Evolutionary conservation across 2,329 filamentous ascomycete species (phyloP).

Genomic region (Sphaerostilbella broomeana): DNA sequence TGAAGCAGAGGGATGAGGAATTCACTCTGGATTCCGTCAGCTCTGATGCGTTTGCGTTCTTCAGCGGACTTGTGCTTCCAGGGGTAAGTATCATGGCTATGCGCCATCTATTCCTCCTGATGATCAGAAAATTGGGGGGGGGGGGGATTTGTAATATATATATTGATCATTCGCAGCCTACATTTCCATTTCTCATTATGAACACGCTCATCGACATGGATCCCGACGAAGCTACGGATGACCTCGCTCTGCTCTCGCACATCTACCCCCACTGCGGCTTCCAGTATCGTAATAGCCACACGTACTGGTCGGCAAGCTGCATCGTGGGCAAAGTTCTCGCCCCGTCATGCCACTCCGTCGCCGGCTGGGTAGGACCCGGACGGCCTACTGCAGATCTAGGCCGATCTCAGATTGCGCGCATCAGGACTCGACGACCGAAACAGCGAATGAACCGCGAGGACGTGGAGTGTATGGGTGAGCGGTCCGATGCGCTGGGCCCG

Average conservation of each 20-base stretch:
- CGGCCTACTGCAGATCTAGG: constrained; percentile 60
- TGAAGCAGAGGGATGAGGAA: constrained; percentile 55
- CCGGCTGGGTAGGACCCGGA: constrained; percentile 69
- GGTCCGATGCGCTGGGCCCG: constrained; percentile 64
- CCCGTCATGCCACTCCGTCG: constrained; percentile 62
- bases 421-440: constrained; percentile 54
- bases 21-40: constrained; percentile 53
- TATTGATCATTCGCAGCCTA: constrained; percentile 33
- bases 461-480: constrained; percentile 57
- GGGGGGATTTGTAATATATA: background rate
- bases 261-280: constrained; percentile 65
- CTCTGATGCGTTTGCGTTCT: constrained; percentile 71
- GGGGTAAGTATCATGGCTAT: constrained; percentile 42
- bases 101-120: no score
- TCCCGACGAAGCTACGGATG: constrained; percentile 57
- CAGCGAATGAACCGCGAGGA: constrained; percentile 53
- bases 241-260: constrained; percentile 61
- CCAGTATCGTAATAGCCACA: constrained; percentile 66
- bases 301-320: constrained; percentile 67
- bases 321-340: constrained; percentile 72
- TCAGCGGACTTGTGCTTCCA: constrained; percentile 65
- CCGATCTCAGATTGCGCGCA: constrained; percentile 62
- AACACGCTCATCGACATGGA: constrained; percentile 72
- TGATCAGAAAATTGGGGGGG: background rate
- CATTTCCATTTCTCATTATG: constrained; percentile 70